Percentiles rank a stretch among this genome's conserved stretches.
Conservation (phyloP, 768 basidiomycete genomes). For the Russula sp. region DNA sequence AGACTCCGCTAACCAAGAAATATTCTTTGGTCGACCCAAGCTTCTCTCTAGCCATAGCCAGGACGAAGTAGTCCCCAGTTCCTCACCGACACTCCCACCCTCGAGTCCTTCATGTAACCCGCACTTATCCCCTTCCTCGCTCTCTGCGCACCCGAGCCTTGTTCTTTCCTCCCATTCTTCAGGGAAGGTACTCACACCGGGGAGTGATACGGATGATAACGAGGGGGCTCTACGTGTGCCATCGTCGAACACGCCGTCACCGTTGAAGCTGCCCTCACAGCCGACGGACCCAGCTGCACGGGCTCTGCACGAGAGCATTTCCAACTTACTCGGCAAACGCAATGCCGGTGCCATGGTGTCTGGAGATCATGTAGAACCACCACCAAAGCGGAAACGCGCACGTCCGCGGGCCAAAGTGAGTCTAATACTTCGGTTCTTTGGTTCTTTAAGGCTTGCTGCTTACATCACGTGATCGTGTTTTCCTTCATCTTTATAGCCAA, state of each 20-base stretch:
- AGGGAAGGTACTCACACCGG: slow-evolving; percentile 17
- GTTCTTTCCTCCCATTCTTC: neutral
- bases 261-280: slow-evolving; percentile 32
- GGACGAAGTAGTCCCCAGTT: slow-evolving; percentile 14
- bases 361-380: slow-evolving; percentile 15
- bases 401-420: slow-evolving; percentile 35
- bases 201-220: slow-evolving; percentile 25
- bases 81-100: slow-evolving; percentile 4
- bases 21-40: neutral
- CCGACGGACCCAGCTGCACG: slow-evolving; percentile 39
- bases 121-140: neutral
- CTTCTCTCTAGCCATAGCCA: neutral
- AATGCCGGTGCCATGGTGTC: slow-evolving; percentile 30
- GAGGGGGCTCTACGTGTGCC: slow-evolving; percentile 19
- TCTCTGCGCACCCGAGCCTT: slow-evolving; percentile 7
- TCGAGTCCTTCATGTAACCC: slow-evolving; percentile 2
- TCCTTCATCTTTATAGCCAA: slow-evolving; percentile 24
- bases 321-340: slow-evolving; percentile 63
- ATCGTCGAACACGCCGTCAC: slow-evolving; percentile 21
- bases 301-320: slow-evolving; percentile 62
- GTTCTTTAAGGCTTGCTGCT: neutral
- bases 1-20: neutral
- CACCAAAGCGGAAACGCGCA: slow-evolving; percentile 30
- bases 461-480: neutral
- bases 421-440: neutral